Evolutionary conservation across 2,329 filamentous ascomycete genomes (phyloP).

Genomic region (Ophiostoma fasciatum): DNA sequence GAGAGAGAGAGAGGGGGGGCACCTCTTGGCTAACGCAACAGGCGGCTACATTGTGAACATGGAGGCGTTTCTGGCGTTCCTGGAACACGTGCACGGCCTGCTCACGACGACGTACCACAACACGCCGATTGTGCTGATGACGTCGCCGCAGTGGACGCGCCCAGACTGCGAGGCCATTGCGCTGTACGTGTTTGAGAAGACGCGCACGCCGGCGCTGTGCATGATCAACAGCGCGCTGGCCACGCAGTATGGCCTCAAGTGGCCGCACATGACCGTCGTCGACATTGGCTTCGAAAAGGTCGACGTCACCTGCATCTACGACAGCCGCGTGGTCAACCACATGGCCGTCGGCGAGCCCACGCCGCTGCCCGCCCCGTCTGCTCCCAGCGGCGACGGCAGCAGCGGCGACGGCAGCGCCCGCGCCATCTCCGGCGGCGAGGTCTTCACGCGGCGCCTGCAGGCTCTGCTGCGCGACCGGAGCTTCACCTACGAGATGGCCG

Average conservation of each 20-base stretch:
- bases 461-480: conserved; percentile 47
- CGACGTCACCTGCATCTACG: conserved; percentile 79
- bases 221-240: conserved; percentile 82
- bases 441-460: conserved; percentile 62
- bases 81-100: conserved; percentile 81
- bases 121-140: conserved; percentile 82
- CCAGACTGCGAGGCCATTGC: conserved; percentile 77
- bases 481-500: conserved; percentile 52
- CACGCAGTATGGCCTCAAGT: conserved; percentile 67
- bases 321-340: conserved; percentile 59
- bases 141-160: conserved; percentile 79
- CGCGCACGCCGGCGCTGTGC: conserved; percentile 82
- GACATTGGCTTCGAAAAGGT: conserved; percentile 89
- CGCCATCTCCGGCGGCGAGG: conserved; percentile 63
- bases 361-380: conserved; percentile 16
- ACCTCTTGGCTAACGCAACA: conserved; percentile 15
- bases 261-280: conserved; percentile 66
- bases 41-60: conserved; percentile 78
- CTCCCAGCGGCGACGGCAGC: not conserved
- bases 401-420: conserved; percentile 17
- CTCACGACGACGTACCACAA: conserved; percentile 91
- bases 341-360: conserved; percentile 45
- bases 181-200: conserved; percentile 93
- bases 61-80: conserved; percentile 82
- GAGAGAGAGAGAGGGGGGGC: not conserved